Percentiles rank a stretch among this genome's conserved stretches.
Conservation (phyloP, 163 green algal genomes). For the Chlamydomonas reinhardtii region DNA sequence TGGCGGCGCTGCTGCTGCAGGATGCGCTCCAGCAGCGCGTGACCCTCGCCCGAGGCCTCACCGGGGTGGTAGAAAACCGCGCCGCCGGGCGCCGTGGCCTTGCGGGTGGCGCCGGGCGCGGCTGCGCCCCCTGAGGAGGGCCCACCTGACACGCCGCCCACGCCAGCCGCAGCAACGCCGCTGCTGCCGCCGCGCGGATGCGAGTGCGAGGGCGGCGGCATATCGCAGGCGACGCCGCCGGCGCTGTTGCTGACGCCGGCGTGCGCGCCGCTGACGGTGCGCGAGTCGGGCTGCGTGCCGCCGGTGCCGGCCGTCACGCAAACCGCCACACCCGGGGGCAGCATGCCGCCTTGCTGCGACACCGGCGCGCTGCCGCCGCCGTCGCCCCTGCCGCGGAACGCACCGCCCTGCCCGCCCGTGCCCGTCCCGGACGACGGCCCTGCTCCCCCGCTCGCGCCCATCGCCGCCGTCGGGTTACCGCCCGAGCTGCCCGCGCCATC, state of each 20-base stretch:
- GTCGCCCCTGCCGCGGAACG: too few relatives aligned
- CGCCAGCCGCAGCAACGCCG: too few relatives aligned
- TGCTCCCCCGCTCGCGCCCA: not conserved
- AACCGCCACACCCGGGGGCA: too few relatives aligned
- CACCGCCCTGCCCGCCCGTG: too few relatives aligned
- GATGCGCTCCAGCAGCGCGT: conserved; percentile 30
- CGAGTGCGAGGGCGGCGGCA: not conserved
- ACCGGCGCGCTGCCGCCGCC: not conserved
- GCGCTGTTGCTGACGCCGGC: not conserved
- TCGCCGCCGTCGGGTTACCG: not conserved
- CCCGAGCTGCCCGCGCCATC: conserved; percentile 15
- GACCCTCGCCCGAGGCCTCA: not conserved
- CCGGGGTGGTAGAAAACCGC: conserved; percentile 26
- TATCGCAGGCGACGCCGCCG: not conserved
- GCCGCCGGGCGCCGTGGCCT: not conserved
- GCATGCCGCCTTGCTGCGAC: not conserved
- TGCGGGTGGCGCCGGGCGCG: not conserved
- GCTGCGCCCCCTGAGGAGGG: not conserved
- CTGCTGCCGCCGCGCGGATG: too few relatives aligned
- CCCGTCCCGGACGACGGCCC: too few relatives aligned
- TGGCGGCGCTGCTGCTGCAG: conserved; percentile 38
- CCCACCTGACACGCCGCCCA: too few relatives aligned
- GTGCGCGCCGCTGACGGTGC: not conserved
- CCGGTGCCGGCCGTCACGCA: not conserved
- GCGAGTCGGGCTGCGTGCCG: not conserved